A percentile compares a stretch with the other conserved stretches of the same genome.
These are phyloP conservation scores for Sugiyamaella pinicola DNA, from an alignment of 1,139 yeast genomes.

Conservation along the genomic window DNA sequence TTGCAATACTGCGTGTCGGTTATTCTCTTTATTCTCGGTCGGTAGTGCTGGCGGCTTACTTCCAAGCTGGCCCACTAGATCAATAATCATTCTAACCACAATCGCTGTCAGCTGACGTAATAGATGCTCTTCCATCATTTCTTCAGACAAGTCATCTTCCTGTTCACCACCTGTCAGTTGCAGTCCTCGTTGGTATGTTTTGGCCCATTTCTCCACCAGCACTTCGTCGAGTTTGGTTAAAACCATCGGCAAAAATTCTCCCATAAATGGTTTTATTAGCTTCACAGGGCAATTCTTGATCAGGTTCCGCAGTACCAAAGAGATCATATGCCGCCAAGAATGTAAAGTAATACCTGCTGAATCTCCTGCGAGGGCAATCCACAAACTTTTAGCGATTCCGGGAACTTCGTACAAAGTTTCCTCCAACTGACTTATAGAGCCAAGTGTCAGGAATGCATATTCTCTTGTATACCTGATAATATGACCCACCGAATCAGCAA, in stretches of 20 bases:
- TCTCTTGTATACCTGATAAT: slow-evolving; percentile 93
- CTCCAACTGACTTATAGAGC: slow-evolving; percentile 87
- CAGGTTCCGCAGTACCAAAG: slow-evolving; percentile 82
- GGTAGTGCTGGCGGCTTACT: slow-evolving; percentile 23
- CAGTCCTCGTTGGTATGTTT: slow-evolving; percentile 68
- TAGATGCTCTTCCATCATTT: slow-evolving; percentile 97
- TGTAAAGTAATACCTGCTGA: slow-evolving; percentile 86
- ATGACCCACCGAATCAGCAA: slow-evolving; percentile 98
- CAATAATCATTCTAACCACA: slow-evolving; percentile 85
- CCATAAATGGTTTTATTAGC: slow-evolving; percentile 68
- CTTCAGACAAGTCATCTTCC: slow-evolving; percentile 86
- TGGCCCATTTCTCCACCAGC: slow-evolving; percentile 72
- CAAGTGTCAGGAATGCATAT: slow-evolving; percentile 87
- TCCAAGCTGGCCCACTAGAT: slow-evolving; percentile 71
- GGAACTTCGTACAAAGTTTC: slow-evolving; percentile 88
- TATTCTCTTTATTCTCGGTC: slow-evolving; percentile 28
- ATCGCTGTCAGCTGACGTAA: slow-evolving; percentile 91
- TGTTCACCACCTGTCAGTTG: slow-evolving; percentile 56
- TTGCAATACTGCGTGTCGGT: slow-evolving; percentile 51
- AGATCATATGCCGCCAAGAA: slow-evolving; percentile 96
- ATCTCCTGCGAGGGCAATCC: slow-evolving; percentile 87
- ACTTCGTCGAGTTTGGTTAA: slow-evolving; percentile 72
- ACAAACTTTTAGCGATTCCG: slow-evolving; percentile 69
- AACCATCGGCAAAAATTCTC: slow-evolving; percentile 74
- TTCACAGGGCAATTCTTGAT: slow-evolving; percentile 84